Conservation (phyloP, 106 monocot species). For the Dactylorhiza incarnata region DNA sequence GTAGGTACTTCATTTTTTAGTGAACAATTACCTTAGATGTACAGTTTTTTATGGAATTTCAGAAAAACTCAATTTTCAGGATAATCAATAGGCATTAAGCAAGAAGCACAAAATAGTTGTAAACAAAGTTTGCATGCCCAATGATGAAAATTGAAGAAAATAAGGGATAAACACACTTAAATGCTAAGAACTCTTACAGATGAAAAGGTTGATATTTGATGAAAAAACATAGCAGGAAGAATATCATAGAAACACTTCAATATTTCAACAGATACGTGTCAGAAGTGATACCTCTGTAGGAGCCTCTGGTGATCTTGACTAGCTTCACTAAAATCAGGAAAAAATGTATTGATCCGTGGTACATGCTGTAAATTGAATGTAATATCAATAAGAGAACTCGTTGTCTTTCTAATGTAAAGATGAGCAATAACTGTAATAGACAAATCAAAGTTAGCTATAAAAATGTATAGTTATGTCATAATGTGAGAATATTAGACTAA, state of each 20-base stretch:
- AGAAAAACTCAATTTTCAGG: neutral
- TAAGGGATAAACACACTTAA: neutral
- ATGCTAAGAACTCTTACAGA: neutral
- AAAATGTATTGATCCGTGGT: conserved; percentile 59
- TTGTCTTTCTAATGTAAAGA: neutral
- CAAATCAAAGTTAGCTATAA: neutral
- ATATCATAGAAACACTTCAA: neutral
- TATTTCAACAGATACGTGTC: neutral
- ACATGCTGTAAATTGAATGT: conserved; percentile 44
- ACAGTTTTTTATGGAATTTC: neutral
- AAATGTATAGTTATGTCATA: neutral
- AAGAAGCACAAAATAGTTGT: neutral
- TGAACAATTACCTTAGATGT: neutral
- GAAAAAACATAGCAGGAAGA: neutral
- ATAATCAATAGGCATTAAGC: neutral
- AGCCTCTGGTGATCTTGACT: conserved; percentile 67
- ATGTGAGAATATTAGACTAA: too few species aligned
- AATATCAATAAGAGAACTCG: neutral
- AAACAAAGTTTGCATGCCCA: neutral
- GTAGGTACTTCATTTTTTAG: neutral
- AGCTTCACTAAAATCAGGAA: conserved; percentile 56
- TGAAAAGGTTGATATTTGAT: neutral
- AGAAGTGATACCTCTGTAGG: conserved; percentile 44
- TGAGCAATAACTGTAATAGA: neutral
- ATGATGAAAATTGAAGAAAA: neutral